Base-by-base conservation (phyloP, 192 early-diverging fungal species). In the Dissophora ornata region DNA sequence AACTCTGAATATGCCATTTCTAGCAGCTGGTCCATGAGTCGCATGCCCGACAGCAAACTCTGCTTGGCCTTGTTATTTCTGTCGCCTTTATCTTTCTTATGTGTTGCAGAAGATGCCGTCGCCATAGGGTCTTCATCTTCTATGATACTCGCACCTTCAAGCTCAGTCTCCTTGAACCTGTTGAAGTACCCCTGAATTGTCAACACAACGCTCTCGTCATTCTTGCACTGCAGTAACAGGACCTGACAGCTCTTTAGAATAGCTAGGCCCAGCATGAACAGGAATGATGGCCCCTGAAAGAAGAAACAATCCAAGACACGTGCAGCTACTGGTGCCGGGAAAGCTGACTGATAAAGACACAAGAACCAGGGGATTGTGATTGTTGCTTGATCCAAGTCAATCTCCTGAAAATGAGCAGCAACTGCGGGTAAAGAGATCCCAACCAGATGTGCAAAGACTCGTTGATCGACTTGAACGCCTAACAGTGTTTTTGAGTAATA, bases 311-410 rank as follows among this genome's bases (percentile, higher is more conserved):
- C 73, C 58, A 77, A 41, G 13, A 77, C 73, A 13, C 73, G 58
- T 0, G 58, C 32, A 36, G 63, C 46, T 2, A 26, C 63, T 3
- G 28, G 32, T 0, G 40, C 42, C 13, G 73, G 73, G 16, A 77
- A 50, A 0, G 51, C 36, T 4, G 57, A 62, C 53, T 77, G 73
- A 13, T 48, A 77, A 4, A 77, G 24, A n/a, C 73, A 77, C 5
- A 77, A 34, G 24, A 77, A 67, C 73, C 73, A 77, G 0, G 73
- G 65, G 13, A 67, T 67, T 4, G 73, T 77, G 24, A 77, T 77
- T 41, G 73, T 77, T 12, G 64, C 63, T 18, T 62, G 64, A 29
- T 77, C 58, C 6, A 77, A 29, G 38, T 67, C 73, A 41, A 77
- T 67, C 28, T 55, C 58, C 2, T 55, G 29, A 19, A 77, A 67